Evolutionary conservation across 192 early-diverging fungal genomes (phyloP).

Genomic region (Cetraspora pellucida): DNA sequence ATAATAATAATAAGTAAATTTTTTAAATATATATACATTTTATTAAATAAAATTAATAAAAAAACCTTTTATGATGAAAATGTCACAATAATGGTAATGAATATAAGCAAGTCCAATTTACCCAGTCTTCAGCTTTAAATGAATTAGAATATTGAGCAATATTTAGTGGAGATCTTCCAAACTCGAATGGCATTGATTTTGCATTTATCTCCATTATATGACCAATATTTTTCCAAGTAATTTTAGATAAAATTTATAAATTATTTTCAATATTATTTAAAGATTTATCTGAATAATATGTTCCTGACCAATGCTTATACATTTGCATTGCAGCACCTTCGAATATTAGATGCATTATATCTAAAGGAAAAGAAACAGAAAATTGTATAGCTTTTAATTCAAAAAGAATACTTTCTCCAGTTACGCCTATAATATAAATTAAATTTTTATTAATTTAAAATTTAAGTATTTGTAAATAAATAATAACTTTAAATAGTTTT

Average conservation of each 20-base stretch:
- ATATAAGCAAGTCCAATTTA: not conserved
- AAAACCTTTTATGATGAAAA: too few species aligned
- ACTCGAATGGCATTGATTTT: not conserved
- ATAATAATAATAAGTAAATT: too few species aligned
- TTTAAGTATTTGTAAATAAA: not conserved
- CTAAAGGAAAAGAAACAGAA: not conserved
- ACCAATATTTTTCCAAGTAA: not conserved
- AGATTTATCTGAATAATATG: not conserved
- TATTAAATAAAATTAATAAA: too few species aligned
- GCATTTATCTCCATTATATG: not conserved
- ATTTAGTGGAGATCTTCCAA: not conserved
- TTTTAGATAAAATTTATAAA: not conserved
- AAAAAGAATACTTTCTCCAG: not conserved
- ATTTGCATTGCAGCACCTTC: not conserved
- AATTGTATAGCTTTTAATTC: not conserved
- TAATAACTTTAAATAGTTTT: too few species aligned
- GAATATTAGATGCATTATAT: not conserved
- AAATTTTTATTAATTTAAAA: not conserved
- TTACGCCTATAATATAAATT: not conserved
- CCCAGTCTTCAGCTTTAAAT: not conserved
- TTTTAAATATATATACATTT: too few species aligned
- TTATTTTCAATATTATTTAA: not conserved
- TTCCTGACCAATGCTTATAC: conserved; percentile 2
- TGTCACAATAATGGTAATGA: not conserved
- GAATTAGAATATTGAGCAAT: not conserved